Conservation (phyloP, 177 flowering plant genomes). For the Vitis hybrid region DNA sequence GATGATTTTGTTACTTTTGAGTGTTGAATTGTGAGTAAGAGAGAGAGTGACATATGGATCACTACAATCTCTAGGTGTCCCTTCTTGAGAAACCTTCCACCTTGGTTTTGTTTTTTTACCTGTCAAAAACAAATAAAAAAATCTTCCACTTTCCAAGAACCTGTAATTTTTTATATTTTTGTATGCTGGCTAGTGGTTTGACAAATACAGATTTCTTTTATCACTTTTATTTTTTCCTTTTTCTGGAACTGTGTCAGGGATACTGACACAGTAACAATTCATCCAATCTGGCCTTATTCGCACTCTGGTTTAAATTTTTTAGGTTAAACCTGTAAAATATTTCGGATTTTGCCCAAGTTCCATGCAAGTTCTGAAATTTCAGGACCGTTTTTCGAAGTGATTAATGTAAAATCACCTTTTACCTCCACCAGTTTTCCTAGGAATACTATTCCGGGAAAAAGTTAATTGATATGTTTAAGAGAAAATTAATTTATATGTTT, state of each 20-base stretch:
- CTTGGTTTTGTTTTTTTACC: slow-evolving; percentile 3
- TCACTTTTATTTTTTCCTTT: background rate
- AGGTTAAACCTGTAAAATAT: background rate
- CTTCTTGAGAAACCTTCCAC: slow-evolving; percentile 27
- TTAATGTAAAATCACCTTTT: too few relatives aligned
- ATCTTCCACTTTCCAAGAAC: slow-evolving; percentile 28
- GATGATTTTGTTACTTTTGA: slow-evolving; percentile 10
- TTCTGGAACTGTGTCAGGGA: slow-evolving; percentile 5
- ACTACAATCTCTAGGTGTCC: slow-evolving; percentile 31
- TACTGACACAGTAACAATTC: slow-evolving; percentile 6
- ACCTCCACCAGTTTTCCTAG: too few relatives aligned
- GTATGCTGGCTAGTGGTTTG: slow-evolving; percentile 10
- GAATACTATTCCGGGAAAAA: too few relatives aligned
- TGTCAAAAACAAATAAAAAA: too few relatives aligned
- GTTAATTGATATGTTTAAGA: too few relatives aligned
- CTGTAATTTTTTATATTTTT: slow-evolving; percentile 8
- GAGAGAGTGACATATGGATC: slow-evolving; percentile 16
- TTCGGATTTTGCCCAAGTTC: background rate
- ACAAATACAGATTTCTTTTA: slow-evolving; percentile 5
- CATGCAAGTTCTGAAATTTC: background rate
- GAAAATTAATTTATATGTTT: too few relatives aligned
- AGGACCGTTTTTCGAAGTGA: too few relatives aligned
- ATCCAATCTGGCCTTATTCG: slow-evolving; percentile 6
- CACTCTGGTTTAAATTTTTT: background rate
- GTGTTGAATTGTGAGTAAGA: slow-evolving; percentile 2